Evolutionary conservation across 2,329 filamentous ascomycete genomes (phyloP).

Genomic region (Exophiala alcalophila): DNA sequence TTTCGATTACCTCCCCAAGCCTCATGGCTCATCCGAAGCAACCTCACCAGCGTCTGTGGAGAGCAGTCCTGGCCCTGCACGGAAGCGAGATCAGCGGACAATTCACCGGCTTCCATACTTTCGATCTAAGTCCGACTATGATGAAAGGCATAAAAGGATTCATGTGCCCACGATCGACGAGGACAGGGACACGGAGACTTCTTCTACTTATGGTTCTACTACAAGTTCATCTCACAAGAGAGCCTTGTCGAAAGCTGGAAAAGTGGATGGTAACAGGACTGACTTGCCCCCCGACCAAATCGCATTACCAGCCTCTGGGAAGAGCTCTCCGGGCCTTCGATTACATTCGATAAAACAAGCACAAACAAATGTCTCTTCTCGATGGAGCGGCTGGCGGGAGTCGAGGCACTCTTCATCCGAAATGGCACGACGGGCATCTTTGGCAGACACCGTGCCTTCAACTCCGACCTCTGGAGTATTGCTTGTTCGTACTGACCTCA

Average conservation of each 20-base stretch:
- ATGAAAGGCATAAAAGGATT: constrained; percentile 9
- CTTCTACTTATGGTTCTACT: background rate
- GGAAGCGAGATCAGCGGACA: background rate
- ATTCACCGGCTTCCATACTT: constrained; percentile 1
- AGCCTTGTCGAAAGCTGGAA: background rate
- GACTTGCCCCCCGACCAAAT: background rate
- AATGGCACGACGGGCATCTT: background rate
- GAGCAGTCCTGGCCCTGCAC: constrained; percentile 2
- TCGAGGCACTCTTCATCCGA: constrained; percentile 14
- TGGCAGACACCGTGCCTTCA: background rate
- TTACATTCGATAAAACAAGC: constrained; percentile 4
- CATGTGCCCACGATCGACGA: constrained; percentile 12
- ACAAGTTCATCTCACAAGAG: background rate
- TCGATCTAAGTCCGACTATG: constrained; percentile 16
- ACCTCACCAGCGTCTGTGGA: constrained; percentile 1
- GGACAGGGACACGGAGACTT: background rate
- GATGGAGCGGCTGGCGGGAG: constrained; percentile 16
- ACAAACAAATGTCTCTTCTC: constrained; percentile 12
- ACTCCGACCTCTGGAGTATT: constrained; percentile 6
- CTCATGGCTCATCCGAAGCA: constrained; percentile 1
- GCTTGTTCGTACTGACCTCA: constrained; percentile 19
- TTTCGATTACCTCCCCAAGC: constrained; percentile 15
- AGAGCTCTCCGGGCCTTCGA: background rate
- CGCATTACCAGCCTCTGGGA: background rate
- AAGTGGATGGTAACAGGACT: background rate